A percentile compares a stretch with the other conserved stretches of the same genome.
These are phyloP conservation scores for Plantago ovata DNA, from an alignment of 257 asterid species.

Conservation along the genomic window DNA sequence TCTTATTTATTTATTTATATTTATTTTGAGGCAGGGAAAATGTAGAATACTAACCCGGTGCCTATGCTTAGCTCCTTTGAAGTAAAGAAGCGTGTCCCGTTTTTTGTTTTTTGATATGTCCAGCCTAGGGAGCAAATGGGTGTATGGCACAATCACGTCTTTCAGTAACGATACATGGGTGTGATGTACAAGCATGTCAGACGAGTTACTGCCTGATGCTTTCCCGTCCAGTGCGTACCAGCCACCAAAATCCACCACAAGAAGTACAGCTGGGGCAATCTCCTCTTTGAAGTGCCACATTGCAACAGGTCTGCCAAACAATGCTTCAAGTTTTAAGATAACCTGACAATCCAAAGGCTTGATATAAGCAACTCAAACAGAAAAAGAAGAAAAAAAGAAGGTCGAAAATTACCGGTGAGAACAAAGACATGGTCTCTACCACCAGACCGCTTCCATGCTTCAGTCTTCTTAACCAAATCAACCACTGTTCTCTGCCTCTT, in stretches of 20 bases:
- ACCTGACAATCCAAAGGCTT: constrained; percentile 81
- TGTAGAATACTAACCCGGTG: constrained; percentile 67
- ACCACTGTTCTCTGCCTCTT: constrained; percentile 70
- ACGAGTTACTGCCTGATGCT: constrained; percentile 42
- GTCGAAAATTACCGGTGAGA: constrained; percentile 95
- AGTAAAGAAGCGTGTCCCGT: constrained; percentile 70
- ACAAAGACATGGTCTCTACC: constrained; percentile 94
- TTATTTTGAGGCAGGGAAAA: background rate
- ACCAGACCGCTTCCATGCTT: constrained; percentile 86
- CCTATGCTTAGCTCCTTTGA: constrained; percentile 96
- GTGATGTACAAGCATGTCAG: constrained; percentile 64
- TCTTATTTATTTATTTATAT: too few species aligned
- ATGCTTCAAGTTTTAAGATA: constrained; percentile 88
- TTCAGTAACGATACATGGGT: constrained; percentile 84
- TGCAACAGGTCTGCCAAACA: constrained; percentile 99
- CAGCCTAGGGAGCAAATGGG: constrained; percentile 80
- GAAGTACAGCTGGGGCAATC: constrained; percentile 79
- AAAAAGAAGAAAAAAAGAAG: background rate
- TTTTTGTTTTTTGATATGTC: constrained; percentile 48
- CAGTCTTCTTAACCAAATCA: constrained; percentile 63
- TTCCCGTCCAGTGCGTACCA: constrained; percentile 78
- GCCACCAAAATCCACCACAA: constrained; percentile 96
- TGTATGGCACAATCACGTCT: constrained; percentile 88
- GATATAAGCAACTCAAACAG: constrained; percentile 53
- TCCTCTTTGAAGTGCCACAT: constrained; percentile 91